Base-by-base conservation (phyloP, 2,329 filamentous ascomycete genomes). In the Camillea tinctor region DNA sequence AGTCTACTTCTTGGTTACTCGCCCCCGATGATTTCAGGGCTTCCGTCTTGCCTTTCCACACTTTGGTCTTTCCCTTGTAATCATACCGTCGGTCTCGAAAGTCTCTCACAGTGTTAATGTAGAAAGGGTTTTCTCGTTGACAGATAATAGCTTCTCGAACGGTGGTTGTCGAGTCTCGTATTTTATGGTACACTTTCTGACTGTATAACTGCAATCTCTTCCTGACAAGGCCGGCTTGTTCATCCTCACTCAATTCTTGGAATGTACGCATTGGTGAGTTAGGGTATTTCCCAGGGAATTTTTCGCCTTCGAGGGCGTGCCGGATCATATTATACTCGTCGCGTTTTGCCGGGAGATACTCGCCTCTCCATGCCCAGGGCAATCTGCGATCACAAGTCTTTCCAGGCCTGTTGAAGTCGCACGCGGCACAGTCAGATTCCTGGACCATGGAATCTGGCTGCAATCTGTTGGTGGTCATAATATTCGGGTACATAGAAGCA, bases 261-360 rank as follows among this genome's bases (percentile, higher is more conserved):
- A 97, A 99, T 0, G 87, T 85, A 59, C 92, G 84, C 72, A 75
- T 74, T 0, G 92, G 88, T 8, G 86, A 84, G 63, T 89, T 91
- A 0, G 91, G 87, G 49, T 79, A 84, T 69, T 88, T 92, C 2
- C 90, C 91, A 0, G 96, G 95, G 66, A 99, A 99, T 55, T 83
- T 89, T 73, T 99, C 96, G 69, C 96, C 97, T 69, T 96, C 91
- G 4, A 98, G 81, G 0, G 93, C 90, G 70, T 95, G 88, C 50
- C 92, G 86, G 70, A 99, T 97, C 95, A 99, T 99, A 77, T 98
- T 98, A 83, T 99, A 99, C 73, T 99, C 95, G 73, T 98, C 94
- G 66, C 93, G 87, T 74, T 99, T 98, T 0, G 95, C 93, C 2
- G 95, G 95, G 23, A 99, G 79, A 71, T 96, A 99, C 74, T 99